phyloP scores from a whole-genome alignment of 352 stramenopile genomes.

The Pythium sp. region DNA sequence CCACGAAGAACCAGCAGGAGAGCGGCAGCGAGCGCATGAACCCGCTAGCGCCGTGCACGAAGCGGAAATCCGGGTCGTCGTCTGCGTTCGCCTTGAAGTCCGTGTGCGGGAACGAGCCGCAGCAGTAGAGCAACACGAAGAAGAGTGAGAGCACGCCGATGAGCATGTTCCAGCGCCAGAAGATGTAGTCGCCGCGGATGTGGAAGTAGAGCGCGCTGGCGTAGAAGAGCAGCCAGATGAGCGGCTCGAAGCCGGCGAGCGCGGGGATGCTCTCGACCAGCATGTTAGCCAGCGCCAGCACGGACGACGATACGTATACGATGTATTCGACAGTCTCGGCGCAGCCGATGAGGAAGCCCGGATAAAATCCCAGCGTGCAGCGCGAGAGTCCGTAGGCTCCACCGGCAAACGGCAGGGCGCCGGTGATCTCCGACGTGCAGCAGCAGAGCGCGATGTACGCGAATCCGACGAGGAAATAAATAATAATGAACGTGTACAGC shows the following conservation, averaged over 20 bases:
- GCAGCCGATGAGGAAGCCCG: slow-evolving; percentile 33
- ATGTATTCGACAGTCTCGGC: slow-evolving; percentile 35
- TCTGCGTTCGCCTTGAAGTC: slow-evolving; percentile 23
- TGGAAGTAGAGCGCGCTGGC: slow-evolving; percentile 21
- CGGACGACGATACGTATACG: slow-evolving; percentile 25
- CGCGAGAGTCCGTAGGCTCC: slow-evolving; percentile 31
- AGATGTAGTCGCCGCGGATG: slow-evolving; percentile 23
- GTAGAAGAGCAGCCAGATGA: slow-evolving; percentile 29
- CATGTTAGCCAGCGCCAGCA: slow-evolving; percentile 26
- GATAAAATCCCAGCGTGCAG: slow-evolving; percentile 35
- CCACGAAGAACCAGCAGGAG: slow-evolving; percentile 34
- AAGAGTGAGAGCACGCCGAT: slow-evolving; percentile 29
- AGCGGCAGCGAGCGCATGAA: slow-evolving; percentile 30
- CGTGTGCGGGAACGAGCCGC: slow-evolving; percentile 25
- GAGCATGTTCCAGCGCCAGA: slow-evolving; percentile 31
- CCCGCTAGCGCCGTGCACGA: slow-evolving; percentile 14
- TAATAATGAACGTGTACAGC: slow-evolving; percentile 23
- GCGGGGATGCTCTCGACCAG: slow-evolving; percentile 18
- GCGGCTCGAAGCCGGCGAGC: slow-evolving; percentile 17
- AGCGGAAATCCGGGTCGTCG: slow-evolving; percentile 18
- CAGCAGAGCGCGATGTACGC: slow-evolving; percentile 31
- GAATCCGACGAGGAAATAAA: slow-evolving; percentile 21
- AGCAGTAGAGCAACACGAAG: slow-evolving; percentile 30
- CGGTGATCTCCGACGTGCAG: slow-evolving; percentile 31
- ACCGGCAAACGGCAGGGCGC: slow-evolving; percentile 31